Percentiles rank a stretch among this genome's conserved stretches.
phyloP scores from a whole-genome alignment of 1,139 yeast genomes.

The Pichia sp. region DNA sequence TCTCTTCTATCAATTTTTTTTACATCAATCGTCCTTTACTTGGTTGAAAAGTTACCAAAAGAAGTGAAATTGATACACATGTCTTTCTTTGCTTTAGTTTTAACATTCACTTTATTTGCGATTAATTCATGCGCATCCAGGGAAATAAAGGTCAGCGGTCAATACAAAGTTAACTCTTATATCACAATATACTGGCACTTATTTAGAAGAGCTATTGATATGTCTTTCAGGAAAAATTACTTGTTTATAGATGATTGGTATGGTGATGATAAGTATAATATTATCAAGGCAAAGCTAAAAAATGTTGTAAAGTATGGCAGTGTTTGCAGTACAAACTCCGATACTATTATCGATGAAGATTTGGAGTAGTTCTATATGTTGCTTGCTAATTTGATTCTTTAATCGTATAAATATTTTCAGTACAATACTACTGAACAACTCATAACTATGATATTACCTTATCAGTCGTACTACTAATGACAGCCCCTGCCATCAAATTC shows the following conservation, averaged over 20 bases:
- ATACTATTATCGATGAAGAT: not conserved
- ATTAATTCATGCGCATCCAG: conserved; percentile 12
- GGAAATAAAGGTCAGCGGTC: conserved; percentile 13
- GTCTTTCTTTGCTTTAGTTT: conserved; percentile 9
- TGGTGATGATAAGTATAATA: conserved; percentile 15
- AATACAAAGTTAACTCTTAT: conserved; percentile 4
- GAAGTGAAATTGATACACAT: conserved; percentile 10
- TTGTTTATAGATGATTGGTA: conserved; percentile 17
- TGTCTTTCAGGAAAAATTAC: conserved; percentile 5
- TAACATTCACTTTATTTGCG: conserved; percentile 8
- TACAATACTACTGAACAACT: too few species aligned
- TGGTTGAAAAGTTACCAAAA: conserved; percentile 1
- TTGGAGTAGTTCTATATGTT: too few species aligned
- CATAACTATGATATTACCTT: conserved; percentile 6
- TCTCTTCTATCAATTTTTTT: not conserved
- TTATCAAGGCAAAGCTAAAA: conserved; percentile 5
- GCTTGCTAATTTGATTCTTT: too few species aligned
- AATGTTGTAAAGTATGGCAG: conserved; percentile 3
- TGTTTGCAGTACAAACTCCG: not conserved
- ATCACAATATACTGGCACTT: conserved; percentile 11
- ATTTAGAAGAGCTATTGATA: conserved; percentile 2
- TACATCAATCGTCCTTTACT: not conserved
- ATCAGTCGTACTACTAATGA: conserved; percentile 23
- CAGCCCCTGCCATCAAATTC: conserved; percentile 28
- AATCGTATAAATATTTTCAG: too few species aligned